These are phyloP conservation scores for Lactifluus pinguis DNA, from an alignment of 768 basidiomycete genomes.

Conservation along the genomic window DNA sequence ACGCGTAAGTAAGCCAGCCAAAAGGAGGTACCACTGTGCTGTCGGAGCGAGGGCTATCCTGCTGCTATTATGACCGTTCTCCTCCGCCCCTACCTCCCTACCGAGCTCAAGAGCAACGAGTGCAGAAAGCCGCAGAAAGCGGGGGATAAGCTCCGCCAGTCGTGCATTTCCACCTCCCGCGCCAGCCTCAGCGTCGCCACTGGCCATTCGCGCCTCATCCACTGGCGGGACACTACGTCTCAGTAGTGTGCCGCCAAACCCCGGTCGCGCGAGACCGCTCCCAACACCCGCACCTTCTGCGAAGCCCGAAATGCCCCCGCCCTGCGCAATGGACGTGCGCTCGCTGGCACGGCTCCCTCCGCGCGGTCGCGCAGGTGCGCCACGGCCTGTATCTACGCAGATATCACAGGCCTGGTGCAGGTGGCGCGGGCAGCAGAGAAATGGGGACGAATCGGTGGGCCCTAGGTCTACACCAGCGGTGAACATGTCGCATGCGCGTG, in stretches of 20 bases:
- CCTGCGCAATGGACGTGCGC: conserved; percentile 21
- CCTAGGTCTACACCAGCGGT: conserved; percentile 51
- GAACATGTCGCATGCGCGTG: conserved; percentile 45
- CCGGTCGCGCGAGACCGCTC: conserved; percentile 53
- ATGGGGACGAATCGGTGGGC: conserved; percentile 52
- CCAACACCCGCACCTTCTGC: conserved; percentile 69
- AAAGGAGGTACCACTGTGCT: conserved; percentile 72
- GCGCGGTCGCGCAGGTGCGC: conserved; percentile 21
- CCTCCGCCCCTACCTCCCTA: conserved; percentile 42
- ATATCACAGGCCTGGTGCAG: conserved; percentile 67
- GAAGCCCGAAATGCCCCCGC: conserved; percentile 60
- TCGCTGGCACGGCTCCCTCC: conserved; percentile 6
- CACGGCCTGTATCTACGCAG: conserved; percentile 53
- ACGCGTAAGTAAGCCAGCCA: conserved; percentile 70
- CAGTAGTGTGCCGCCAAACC: conserved; percentile 46
- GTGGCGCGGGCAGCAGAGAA: conserved; percentile 63
- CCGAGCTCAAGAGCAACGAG: conserved; percentile 71
- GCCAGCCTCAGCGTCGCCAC: conserved; percentile 1
- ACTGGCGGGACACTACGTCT: conserved; percentile 32
- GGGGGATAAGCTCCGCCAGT: conserved; percentile 53
- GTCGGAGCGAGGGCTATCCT: conserved; percentile 52
- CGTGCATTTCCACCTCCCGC: conserved; percentile 52
- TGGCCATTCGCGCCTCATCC: conserved; percentile 4
- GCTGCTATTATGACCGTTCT: neutral
- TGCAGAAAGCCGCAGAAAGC: conserved; percentile 72